Conservation (phyloP, 1,139 yeast genomes). For the Sugiyamaella castrensis region DNA sequence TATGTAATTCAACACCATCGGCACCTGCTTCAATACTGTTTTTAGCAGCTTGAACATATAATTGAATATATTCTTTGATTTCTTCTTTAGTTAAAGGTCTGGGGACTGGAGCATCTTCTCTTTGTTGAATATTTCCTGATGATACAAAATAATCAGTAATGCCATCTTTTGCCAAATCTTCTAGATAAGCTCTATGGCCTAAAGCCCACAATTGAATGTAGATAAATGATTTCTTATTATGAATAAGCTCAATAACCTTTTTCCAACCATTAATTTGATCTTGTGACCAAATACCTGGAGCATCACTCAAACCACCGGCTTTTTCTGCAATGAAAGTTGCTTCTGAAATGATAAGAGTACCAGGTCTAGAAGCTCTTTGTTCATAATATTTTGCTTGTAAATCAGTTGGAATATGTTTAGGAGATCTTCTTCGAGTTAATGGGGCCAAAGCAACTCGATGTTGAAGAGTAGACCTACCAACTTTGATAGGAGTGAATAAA, state of each 20-base stretch:
- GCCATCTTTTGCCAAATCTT: background rate
- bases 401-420: slow-evolving; percentile 43
- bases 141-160: background rate
- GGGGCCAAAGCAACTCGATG: slow-evolving; percentile 50
- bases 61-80: slow-evolving; percentile 38
- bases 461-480: slow-evolving; percentile 26
- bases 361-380: slow-evolving; percentile 51
- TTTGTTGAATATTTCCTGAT: background rate
- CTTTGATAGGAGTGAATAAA: slow-evolving; percentile 27
- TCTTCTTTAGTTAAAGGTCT: slow-evolving; percentile 43
- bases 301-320: slow-evolving; percentile 41
- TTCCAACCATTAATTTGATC: slow-evolving; percentile 52
- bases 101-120: slow-evolving; percentile 34
- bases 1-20: slow-evolving; percentile 67
- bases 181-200: background rate
- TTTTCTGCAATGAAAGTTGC: slow-evolving; percentile 40
- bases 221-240: slow-evolving; percentile 48
- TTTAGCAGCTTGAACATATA: slow-evolving; percentile 44
- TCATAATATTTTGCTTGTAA: slow-evolving; percentile 48
- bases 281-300: slow-evolving; percentile 54
- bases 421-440: slow-evolving; percentile 42
- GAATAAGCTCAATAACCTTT: slow-evolving; percentile 48
- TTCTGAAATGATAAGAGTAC: slow-evolving; percentile 46
- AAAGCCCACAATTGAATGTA: background rate
- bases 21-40: slow-evolving; percentile 55